A percentile compares a stretch with the other conserved stretches of the same genome.
Evolutionary conservation across 163 green algal genomes (phyloP).

Genomic region (Prototheca cutis): DNA sequence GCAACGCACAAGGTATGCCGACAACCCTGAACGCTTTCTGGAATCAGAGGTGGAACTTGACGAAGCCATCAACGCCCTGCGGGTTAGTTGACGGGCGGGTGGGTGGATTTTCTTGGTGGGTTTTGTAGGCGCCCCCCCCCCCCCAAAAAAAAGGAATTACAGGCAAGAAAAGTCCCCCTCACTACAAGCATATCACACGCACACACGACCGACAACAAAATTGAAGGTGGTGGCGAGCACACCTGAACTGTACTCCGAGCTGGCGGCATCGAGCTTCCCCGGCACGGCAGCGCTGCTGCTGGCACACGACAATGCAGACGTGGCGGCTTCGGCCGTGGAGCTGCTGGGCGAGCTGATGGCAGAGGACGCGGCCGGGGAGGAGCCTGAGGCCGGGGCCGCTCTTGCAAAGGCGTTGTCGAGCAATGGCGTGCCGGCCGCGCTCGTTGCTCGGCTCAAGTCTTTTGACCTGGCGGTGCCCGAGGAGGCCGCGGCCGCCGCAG

Average conservation of each 20-base stretch:
- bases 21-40: constrained; percentile 81
- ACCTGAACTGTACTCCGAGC: constrained; percentile 47
- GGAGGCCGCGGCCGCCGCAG: constrained; percentile 66
- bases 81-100: constrained; percentile 4
- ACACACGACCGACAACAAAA: too few relatives aligned
- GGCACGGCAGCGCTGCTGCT: constrained; percentile 58
- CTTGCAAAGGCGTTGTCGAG: not conserved
- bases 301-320: constrained; percentile 89
- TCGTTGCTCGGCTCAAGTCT: constrained; percentile 12
- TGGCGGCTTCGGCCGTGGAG: constrained; percentile 68
- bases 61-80: constrained; percentile 55
- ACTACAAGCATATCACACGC: too few relatives aligned
- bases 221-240: constrained; percentile 26
- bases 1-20: constrained; percentile 71
- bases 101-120: not conserved
- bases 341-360: constrained; percentile 88
- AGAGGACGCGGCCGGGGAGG: constrained; percentile 49
- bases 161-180: too few relatives aligned
- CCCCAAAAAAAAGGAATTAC: too few relatives aligned
- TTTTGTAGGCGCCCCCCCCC: too few relatives aligned
- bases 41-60: constrained; percentile 92
- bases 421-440: not conserved
- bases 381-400: constrained; percentile 35
- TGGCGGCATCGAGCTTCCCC: constrained; percentile 25
- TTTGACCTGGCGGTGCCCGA: constrained; percentile 47